A percentile compares a stretch with the other conserved stretches of the same genome.
Evolutionary conservation across 805 yeast genomes (phyloP).

Genomic region (Clavispora fructus): DNA sequence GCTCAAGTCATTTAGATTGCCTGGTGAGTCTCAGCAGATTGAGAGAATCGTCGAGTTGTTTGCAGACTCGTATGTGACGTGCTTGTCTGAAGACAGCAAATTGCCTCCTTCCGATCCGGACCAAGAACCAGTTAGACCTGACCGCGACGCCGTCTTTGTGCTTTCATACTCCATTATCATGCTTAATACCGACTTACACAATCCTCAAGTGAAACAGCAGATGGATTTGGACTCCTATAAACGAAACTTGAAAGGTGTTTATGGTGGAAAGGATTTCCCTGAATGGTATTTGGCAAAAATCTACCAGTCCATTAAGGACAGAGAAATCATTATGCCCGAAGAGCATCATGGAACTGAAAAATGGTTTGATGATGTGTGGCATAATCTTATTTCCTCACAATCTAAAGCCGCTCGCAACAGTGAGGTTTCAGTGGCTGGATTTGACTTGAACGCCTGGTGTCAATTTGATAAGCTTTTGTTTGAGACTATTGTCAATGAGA

Average conservation of each 20-base stretch:
- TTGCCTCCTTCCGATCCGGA: constrained; percentile 19
- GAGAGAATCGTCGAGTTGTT: constrained; percentile 87
- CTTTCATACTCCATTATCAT: constrained; percentile 87
- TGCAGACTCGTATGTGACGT: constrained; percentile 70
- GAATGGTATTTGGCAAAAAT: constrained; percentile 79
- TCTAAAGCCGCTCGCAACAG: constrained; percentile 14
- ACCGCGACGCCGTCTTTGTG: constrained; percentile 81
- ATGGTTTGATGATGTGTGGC: constrained; percentile 88
- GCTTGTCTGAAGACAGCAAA: constrained; percentile 38
- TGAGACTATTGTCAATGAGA: constrained; percentile 52
- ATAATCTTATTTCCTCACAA: constrained; percentile 54
- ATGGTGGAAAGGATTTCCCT: constrained; percentile 73
- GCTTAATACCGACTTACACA: constrained; percentile 91
- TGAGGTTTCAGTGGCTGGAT: constrained; percentile 8
- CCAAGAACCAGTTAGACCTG: constrained; percentile 52
- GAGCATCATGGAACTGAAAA: constrained; percentile 91
- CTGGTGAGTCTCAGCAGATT: constrained; percentile 97
- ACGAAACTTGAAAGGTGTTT: constrained; percentile 74
- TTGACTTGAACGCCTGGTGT: constrained; percentile 25
- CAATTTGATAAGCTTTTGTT: constrained; percentile 73
- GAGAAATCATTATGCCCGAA: constrained; percentile 96
- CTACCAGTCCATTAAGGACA: constrained; percentile 70
- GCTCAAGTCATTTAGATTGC: constrained; percentile 79
- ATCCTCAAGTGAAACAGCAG: constrained; percentile 85
- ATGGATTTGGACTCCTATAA: constrained; percentile 85